These are phyloP conservation scores for Sanghuangporus sanghuang DNA, from an alignment of 1,284 basidiomycete species.

Conservation along the genomic window DNA sequence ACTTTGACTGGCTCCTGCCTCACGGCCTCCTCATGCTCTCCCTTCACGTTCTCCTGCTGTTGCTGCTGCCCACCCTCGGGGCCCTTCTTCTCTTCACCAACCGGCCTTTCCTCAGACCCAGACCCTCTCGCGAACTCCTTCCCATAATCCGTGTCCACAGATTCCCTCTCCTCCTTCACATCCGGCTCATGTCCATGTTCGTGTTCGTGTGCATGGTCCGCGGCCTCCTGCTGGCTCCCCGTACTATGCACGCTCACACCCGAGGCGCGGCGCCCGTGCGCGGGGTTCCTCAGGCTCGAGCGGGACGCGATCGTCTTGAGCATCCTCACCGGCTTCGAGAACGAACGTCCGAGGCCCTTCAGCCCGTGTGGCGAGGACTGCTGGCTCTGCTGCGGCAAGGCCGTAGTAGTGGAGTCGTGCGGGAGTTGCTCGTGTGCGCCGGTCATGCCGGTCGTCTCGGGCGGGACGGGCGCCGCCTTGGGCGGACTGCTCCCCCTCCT, in stretches of 20 bases:
- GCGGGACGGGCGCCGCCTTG: not conserved
- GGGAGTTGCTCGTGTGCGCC: not conserved
- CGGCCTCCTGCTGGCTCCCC: not conserved
- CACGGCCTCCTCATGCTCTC: constrained; percentile 1
- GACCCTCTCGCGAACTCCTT: not conserved
- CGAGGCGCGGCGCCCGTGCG: constrained; percentile 3
- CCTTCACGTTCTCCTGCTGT: not conserved
- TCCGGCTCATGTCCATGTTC: not conserved
- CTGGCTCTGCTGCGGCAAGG: not conserved
- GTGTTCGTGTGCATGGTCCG: not conserved
- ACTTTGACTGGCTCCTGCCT: not conserved
- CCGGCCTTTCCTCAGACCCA: not conserved
- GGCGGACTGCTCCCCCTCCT: not conserved
- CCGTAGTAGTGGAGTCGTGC: not conserved
- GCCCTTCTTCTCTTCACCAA: not conserved
- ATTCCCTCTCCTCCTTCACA: not conserved
- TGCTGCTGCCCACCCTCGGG: not conserved
- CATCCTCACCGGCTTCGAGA: constrained; percentile 15
- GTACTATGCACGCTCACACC: constrained; percentile 1
- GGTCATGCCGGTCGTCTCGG: not conserved
- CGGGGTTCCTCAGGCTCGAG: constrained; percentile 4
- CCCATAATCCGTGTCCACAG: constrained; percentile 1
- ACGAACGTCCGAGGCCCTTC: constrained; percentile 7
- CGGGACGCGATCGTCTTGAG: constrained; percentile 13
- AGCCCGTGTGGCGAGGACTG: constrained; percentile 3